phyloP scores from a whole-genome alignment of 768 basidiomycete genomes.

The Fomitopsis pulvina region DNA sequence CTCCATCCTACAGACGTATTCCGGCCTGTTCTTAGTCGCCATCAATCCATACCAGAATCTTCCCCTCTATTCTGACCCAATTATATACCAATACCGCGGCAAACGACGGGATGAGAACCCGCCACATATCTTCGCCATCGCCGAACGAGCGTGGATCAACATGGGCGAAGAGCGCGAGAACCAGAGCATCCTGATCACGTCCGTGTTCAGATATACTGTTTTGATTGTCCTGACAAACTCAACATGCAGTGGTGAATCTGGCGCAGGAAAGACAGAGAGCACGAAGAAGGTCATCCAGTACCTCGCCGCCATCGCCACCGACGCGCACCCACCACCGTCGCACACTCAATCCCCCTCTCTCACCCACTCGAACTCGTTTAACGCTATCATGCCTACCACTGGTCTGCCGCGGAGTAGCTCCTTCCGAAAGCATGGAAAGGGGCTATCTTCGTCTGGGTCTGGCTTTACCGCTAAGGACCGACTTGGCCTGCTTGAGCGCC shows the following conservation, averaged over 20 bases:
- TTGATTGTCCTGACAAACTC: neutral
- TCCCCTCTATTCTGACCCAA: conserved; percentile 85
- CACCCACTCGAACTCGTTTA: conserved; percentile 40
- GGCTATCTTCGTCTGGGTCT: conserved; percentile 32
- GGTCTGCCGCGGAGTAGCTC: conserved; percentile 68
- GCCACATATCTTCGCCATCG: conserved; percentile 95
- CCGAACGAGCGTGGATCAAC: conserved; percentile 96
- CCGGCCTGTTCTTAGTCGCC: conserved; percentile 95
- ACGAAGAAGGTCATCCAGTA: conserved; percentile 99
- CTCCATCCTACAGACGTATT: conserved; percentile 64
- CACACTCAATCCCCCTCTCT: conserved; percentile 67
- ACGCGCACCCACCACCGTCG: conserved; percentile 50
- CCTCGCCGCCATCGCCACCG: conserved; percentile 92
- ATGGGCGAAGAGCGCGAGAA: conserved; percentile 97
- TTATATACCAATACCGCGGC: conserved; percentile 85
- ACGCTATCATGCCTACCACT: conserved; percentile 48
- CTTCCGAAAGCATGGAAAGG: conserved; percentile 46
- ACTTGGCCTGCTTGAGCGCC: conserved; percentile 86
- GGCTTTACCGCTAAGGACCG: conserved; percentile 60
- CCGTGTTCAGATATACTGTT: conserved; percentile 21
- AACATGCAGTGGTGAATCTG: conserved; percentile 84
- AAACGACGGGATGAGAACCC: conserved; percentile 88
- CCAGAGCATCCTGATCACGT: conserved; percentile 98
- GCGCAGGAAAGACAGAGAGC: conserved; percentile 98
- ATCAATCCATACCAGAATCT: conserved; percentile 95